A percentile compares a stretch with the other conserved stretches of the same genome.
Evolutionary conservation across 1,284 basidiomycete genomes (phyloP).

Genomic region (Cronartium ribicola): DNA sequence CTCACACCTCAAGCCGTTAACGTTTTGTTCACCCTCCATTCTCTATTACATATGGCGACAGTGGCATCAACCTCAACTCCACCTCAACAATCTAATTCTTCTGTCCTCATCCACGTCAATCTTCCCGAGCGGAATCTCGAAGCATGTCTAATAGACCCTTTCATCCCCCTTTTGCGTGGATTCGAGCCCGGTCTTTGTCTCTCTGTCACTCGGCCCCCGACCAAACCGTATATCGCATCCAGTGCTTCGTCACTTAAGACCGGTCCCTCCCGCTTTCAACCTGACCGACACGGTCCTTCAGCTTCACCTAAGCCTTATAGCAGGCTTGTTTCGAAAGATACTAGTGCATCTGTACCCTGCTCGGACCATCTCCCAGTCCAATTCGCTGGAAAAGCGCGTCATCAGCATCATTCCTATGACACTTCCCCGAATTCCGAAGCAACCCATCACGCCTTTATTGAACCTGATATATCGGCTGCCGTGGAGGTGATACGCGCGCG

Average conservation of each 20-base stretch:
- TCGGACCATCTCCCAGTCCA: not conserved
- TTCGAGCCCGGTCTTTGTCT: not conserved
- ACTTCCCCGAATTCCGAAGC: slow-evolving; percentile 6
- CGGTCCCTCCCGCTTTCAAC: not conserved
- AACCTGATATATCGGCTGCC: slow-evolving; percentile 11
- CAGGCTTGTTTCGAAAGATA: not conserved
- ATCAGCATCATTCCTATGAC: not conserved
- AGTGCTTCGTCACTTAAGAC: not conserved
- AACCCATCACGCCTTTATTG: slow-evolving; percentile 14
- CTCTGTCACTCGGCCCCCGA: slow-evolving; percentile 15
- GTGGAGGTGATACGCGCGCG: slow-evolving; percentile 10
- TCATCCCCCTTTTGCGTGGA: slow-evolving; percentile 29
- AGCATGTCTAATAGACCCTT: slow-evolving; percentile 36
- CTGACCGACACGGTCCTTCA: not conserved
- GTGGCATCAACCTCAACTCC: not conserved
- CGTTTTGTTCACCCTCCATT: not conserved
- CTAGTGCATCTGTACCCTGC: not conserved
- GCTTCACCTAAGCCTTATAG: not conserved
- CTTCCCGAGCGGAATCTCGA: slow-evolving; percentile 3
- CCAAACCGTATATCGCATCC: slow-evolving; percentile 21
- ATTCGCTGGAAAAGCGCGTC: not conserved
- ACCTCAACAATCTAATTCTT: slow-evolving; percentile 3
- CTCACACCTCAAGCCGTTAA: too few species aligned
- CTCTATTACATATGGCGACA: not conserved
- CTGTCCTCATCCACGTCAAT: slow-evolving; percentile 17